Evolutionary conservation across 306 rosid species (phyloP).

Genomic region (Citrullus mucosospermus): DNA sequence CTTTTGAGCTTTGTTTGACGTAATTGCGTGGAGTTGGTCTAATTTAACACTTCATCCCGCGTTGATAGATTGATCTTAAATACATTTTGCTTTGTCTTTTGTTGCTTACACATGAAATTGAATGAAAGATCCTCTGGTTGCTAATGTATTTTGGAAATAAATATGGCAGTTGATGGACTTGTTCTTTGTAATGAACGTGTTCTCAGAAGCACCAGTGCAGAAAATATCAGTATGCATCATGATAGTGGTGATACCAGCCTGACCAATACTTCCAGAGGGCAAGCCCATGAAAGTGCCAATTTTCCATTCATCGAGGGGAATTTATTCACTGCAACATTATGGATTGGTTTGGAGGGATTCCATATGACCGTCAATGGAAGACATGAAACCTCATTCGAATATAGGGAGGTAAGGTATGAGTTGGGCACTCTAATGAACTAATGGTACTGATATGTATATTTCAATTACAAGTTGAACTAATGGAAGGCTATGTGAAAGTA

Average conservation of each 20-base stretch:
- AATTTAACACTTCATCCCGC: background rate
- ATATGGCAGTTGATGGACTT: slow-evolving; percentile 76
- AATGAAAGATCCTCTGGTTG: background rate
- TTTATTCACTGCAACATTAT: slow-evolving; percentile 75
- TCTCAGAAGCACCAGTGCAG: slow-evolving; percentile 40
- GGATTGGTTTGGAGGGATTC: slow-evolving; percentile 89
- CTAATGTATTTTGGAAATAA: slow-evolving; percentile 18
- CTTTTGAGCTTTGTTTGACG: background rate
- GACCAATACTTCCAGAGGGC: slow-evolving; percentile 45
- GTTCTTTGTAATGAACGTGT: slow-evolving; percentile 75
- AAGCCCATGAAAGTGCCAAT: slow-evolving; percentile 48
- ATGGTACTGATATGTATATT: background rate
- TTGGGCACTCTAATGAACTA: slow-evolving; percentile 3
- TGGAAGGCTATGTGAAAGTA: background rate
- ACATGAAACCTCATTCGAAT: slow-evolving; percentile 88
- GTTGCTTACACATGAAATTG: background rate
- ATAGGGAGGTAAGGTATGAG: slow-evolving; percentile 82
- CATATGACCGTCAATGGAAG: slow-evolving; percentile 91
- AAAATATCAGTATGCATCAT: slow-evolving; percentile 33
- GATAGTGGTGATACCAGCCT: slow-evolving; percentile 23
- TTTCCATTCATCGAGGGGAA: slow-evolving; percentile 77
- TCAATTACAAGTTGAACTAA: background rate
- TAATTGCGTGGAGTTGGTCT: background rate
- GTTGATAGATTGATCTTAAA: background rate
- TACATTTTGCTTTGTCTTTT: background rate